Base-by-base conservation (phyloP, 2,329 filamentous ascomycete genomes). In the Cladosporium sp. region DNA sequence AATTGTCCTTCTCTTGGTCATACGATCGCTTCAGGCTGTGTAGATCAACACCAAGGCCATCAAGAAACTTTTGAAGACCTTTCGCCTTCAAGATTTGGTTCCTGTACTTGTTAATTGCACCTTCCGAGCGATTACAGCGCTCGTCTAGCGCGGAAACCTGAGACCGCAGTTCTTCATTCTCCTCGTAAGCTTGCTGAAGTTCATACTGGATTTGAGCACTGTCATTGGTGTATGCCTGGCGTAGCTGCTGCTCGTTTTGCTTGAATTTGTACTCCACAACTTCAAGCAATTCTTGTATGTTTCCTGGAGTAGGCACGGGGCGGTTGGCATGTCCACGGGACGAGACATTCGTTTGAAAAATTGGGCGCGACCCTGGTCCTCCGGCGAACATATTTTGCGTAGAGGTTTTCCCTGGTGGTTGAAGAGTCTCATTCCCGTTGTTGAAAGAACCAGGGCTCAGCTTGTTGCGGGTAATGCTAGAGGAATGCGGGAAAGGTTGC, bases 241-340 rank as follows among this genome's bases (percentile, higher is more conserved):
- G 22, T 7, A 51, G 39, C 19, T 28, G 32, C 28, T 51, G 45
- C 25, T 57, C 45, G 17, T 57, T 42, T 15, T 57, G 36, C 17
- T 47, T 50, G 28, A 57, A 51, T 28, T 57, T 51, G 37, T 51
- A 57, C 15, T 39, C 55, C 4, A 57, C 48, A n/a, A 57, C 55
- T 13, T 51, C 48, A 13, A 57, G 47, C 20, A 57, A 39, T 25
- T 57, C 55, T 24, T 51, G 22, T 19, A 48, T 50, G 17, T 42
- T 47, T 17, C 17, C 35, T 10, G 20, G 10, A 35, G 45, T 20
- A 20, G 28, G 10, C 17, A n/a, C 45, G 15, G 45, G n/a, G 9
- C 15, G 6, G 24, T 12, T 48, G 20, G 19, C 45, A 19, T 19
- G 17, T 35, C 15, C 45, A 4, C 25, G 45, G 20, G 28, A 9